phyloP scores from a whole-genome alignment of 352 stramenopile species.

The Phytopythium kandeliae region DNA sequence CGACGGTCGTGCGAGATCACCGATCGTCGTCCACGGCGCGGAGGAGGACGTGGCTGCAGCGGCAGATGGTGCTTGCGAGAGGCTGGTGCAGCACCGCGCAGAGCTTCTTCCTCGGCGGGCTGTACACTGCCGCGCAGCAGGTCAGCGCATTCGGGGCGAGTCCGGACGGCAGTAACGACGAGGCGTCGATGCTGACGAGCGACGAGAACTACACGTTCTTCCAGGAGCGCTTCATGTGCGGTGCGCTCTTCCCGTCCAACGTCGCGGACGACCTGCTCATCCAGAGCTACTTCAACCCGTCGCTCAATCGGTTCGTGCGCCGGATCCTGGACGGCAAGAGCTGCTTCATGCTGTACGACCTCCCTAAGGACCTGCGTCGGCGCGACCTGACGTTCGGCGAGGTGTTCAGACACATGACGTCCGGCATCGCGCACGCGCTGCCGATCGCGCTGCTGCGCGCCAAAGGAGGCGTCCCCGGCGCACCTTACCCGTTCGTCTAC shows the following conservation, averaged over 20 bases:
- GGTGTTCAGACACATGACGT: constrained; percentile 77
- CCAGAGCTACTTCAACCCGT: constrained; percentile 86
- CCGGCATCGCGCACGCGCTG: constrained; percentile 57
- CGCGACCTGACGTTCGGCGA: constrained; percentile 54
- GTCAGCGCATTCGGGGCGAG: constrained; percentile 31
- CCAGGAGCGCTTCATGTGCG: constrained; percentile 82
- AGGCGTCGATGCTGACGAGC: constrained; percentile 27
- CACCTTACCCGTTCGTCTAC: constrained; percentile 77
- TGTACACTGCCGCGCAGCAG: constrained; percentile 47
- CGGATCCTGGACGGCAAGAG: constrained; percentile 82
- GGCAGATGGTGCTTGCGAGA: constrained; percentile 11
- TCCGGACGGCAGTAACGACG: constrained; percentile 4
- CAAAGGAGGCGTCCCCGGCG: constrained; percentile 33
- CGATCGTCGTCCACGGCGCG: constrained; percentile 17
- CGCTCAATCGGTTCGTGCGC: constrained; percentile 77
- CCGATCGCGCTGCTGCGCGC: constrained; percentile 72
- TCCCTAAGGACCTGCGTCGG: constrained; percentile 50
- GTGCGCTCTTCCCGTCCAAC: constrained; percentile 72
- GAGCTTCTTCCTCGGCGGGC: constrained; percentile 63
- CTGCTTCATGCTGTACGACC: constrained; percentile 80
- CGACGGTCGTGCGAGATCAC: constrained; percentile 11
- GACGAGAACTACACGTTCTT: constrained; percentile 80
- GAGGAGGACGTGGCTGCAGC: constrained; percentile 37
- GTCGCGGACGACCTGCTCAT: constrained; percentile 80
- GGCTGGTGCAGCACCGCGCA: constrained; percentile 13